Conservation (phyloP, 352 stramenopile species). For the Pythium guiyangense region DNA sequence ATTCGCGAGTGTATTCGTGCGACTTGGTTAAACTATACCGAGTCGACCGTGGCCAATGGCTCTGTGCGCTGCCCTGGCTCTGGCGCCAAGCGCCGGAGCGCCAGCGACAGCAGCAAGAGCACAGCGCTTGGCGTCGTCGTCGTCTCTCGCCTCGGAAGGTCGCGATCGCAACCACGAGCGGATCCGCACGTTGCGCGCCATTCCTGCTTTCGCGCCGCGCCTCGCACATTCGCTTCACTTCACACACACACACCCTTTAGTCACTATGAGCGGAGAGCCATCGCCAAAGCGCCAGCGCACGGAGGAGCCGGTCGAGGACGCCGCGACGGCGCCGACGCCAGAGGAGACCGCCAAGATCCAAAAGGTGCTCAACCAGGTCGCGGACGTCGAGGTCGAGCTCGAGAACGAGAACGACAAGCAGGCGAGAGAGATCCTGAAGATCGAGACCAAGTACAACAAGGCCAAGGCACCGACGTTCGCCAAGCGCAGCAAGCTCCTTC, state of each 20-base stretch:
- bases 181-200: not conserved
- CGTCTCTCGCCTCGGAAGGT: not conserved
- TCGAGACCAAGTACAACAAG: conserved; percentile 77
- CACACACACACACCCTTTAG: not conserved
- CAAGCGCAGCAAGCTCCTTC: conserved; percentile 61
- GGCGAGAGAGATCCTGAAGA: conserved; percentile 55
- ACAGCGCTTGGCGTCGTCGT: not conserved
- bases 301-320: conserved; percentile 31
- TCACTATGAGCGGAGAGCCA: conserved; percentile 43
- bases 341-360: conserved; percentile 43
- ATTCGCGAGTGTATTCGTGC: no score
- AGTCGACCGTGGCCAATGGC: not conserved
- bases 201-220: conserved; percentile 2
- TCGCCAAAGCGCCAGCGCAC: conserved; percentile 77
- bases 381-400: conserved; percentile 53
- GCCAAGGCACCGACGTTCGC: conserved; percentile 58
- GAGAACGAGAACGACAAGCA: conserved; percentile 63
- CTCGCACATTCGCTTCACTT: not conserved
- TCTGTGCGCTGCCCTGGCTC: no score
- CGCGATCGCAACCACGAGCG: no score
- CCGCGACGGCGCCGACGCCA: conserved; percentile 2
- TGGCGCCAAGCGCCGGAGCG: no score
- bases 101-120: no score
- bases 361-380: conserved; percentile 45
- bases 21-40: not conserved